Evolutionary conservation across 2,329 filamentous ascomycete species (phyloP).

Genomic region (Epicoccum nigrum): DNA sequence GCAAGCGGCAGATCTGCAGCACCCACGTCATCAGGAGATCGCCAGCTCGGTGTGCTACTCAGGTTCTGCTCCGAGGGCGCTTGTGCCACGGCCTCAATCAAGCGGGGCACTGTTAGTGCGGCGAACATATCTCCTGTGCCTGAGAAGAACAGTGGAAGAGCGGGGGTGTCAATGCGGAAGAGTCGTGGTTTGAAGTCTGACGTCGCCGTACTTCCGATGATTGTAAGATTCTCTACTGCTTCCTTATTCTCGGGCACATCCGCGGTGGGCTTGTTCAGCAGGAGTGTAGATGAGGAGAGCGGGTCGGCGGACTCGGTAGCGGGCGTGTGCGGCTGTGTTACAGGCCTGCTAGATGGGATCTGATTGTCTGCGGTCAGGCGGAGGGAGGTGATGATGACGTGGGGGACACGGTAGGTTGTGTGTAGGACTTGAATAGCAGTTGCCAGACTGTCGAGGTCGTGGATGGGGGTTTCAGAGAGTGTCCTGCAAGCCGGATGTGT

Average conservation of each 20-base stretch:
- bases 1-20: constrained; percentile 80
- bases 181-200: constrained; percentile 71
- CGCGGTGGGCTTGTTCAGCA: too few species aligned
- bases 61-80: constrained; percentile 51
- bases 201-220: constrained; percentile 78
- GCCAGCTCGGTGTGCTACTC: constrained; percentile 68
- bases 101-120: constrained; percentile 82
- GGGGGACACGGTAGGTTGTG: constrained; percentile 75
- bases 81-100: constrained; percentile 77
- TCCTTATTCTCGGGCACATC: too few species aligned
- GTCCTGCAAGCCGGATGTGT: constrained; percentile 58
- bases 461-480: constrained; percentile 83
- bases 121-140: constrained; percentile 99
- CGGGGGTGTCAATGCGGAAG: constrained; percentile 86
- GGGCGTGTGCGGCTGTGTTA: constrained; percentile 44
- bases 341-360: constrained; percentile 37
- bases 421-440: constrained; percentile 80
- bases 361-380: constrained; percentile 65
- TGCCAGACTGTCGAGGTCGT: constrained; percentile 73
- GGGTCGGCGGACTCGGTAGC: constrained; percentile 9
- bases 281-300: background rate
- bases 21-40: constrained; percentile 73
- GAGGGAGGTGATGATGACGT: constrained; percentile 92
- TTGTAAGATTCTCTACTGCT: constrained; percentile 66
- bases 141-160: constrained; percentile 91